These are phyloP conservation scores for Nicotiana paniculata DNA, from an alignment of 257 asterid species.

Conservation along the genomic window DNA sequence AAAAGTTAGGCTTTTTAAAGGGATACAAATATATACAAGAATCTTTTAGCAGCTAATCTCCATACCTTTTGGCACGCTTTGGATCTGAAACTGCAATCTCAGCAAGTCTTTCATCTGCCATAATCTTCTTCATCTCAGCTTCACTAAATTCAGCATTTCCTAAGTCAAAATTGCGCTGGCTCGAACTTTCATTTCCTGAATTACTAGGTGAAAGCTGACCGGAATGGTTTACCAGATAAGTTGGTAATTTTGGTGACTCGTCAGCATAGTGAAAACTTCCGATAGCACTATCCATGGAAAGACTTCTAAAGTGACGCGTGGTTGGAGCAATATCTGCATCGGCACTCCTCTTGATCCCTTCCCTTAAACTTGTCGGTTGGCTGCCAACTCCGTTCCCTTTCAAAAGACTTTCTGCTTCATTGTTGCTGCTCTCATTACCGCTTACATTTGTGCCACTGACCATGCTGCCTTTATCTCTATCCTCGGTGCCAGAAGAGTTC, in stretches of 20 bases:
- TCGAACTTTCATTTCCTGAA: conserved; percentile 40
- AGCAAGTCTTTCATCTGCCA: conserved; percentile 80
- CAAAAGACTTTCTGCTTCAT: conserved; percentile 26
- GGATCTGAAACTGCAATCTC: conserved; percentile 79
- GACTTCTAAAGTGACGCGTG: conserved; percentile 66
- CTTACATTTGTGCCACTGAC: conserved; percentile 14
- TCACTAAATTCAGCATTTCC: conserved; percentile 72
- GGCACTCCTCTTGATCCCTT: conserved; percentile 54
- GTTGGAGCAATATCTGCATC: conserved; percentile 49
- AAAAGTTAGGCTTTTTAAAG: neutral
- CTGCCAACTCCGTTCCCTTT: conserved; percentile 8
- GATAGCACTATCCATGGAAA: conserved; percentile 78
- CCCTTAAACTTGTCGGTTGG: conserved; percentile 22
- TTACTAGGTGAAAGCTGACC: conserved; percentile 57
- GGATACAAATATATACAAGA: neutral
- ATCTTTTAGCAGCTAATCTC: neutral
- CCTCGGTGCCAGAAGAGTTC: conserved; percentile 19
- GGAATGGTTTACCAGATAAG: conserved; percentile 22
- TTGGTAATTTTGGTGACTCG: conserved; percentile 37
- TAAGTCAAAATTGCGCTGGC: conserved; percentile 43
- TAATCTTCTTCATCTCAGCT: conserved; percentile 68
- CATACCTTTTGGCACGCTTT: conserved; percentile 80
- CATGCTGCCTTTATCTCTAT: conserved; percentile 29
- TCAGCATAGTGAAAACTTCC: conserved; percentile 50
- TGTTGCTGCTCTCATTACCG: conserved; percentile 23